Evolutionary conservation across 31 red algal genomes (phyloP), one percentile per base, ranked within the genome.

Genomic region (Odonthalia washingtoniensis): DNA sequence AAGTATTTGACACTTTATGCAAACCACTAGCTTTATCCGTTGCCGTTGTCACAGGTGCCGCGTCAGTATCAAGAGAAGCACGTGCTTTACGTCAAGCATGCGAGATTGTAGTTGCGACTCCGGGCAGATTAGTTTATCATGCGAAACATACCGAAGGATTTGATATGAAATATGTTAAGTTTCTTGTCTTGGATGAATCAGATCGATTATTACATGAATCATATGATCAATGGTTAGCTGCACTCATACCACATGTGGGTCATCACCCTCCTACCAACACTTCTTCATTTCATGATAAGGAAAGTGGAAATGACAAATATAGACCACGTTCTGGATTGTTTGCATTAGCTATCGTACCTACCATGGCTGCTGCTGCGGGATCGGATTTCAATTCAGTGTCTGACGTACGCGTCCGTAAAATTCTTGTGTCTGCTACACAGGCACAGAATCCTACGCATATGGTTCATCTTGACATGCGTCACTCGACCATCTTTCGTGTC

Each of bases 361-460:
- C 74, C 27, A 46, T 85, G 21, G 35, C 66, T 17, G 52, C 83
- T 64, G 53, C 46, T n/a, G 53, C 77, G 6, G 40, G 24, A 1
- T 70, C 74, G 4, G 62, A 42, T 0, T 82, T 33, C 26, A 43
- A 74, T 53, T 35, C 40, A 27, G 9, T 49, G 2, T 92, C 90
- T 18, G 40, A 87, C 49, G 75, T 83, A 67, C 75, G 70, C n/a
- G 82, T 99, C n/a, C 78, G 94, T 17, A 96, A 95, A 49, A 80
- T 99, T 67, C 77, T 99, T 24, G 89, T 90, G 27, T 99, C 97
- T 1, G 97, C 97, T n/a, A 99, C 97, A 40, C 97, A 99, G 63
- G 93, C 97, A 5, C 67, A 41, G 38, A 94, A 98, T 53, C 92
- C 96, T n/a, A 88, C 62, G 75, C 80, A 85, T 24, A 44, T 98